Conservation (phyloP, 768 basidiomycete genomes). For the Leccinum subgranulosum region DNA sequence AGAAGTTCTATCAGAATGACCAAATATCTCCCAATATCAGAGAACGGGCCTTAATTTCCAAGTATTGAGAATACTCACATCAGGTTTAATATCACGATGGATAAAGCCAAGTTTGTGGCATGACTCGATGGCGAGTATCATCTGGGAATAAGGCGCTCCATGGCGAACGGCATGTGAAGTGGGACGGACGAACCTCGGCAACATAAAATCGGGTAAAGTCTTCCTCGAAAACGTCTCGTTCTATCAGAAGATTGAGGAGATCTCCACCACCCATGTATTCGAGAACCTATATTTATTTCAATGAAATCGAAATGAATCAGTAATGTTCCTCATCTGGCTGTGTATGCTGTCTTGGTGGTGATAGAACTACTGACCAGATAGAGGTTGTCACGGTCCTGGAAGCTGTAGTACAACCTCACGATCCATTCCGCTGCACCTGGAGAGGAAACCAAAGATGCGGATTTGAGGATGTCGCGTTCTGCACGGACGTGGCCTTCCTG, state of each 20-base stretch:
- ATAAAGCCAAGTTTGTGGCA: slow-evolving; percentile 96
- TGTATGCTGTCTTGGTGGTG: slow-evolving; percentile 23
- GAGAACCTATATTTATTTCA: slow-evolving; percentile 57
- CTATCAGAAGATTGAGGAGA: slow-evolving; percentile 92
- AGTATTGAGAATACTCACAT: slow-evolving; percentile 48
- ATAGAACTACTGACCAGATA: slow-evolving; percentile 72
- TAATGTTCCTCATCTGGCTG: slow-evolving; percentile 26
- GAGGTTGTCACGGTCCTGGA: slow-evolving; percentile 92
- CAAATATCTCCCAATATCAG: slow-evolving; percentile 21
- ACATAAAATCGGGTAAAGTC: slow-evolving; percentile 91
- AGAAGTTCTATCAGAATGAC: slow-evolving; percentile 70
- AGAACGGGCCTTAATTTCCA: slow-evolving; percentile 28
- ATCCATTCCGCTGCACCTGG: slow-evolving; percentile 87
- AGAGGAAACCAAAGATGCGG: slow-evolving; percentile 77
- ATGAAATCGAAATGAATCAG: slow-evolving; percentile 61
- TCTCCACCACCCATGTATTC: slow-evolving; percentile 98
- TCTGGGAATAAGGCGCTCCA: slow-evolving; percentile 48
- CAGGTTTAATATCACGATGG: slow-evolving; percentile 96
- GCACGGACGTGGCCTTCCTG: slow-evolving; percentile 98
- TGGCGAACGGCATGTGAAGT: slow-evolving; percentile 18
- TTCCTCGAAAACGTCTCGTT: slow-evolving; percentile 88
- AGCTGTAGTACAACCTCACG: slow-evolving; percentile 88
- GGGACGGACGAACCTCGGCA: slow-evolving; percentile 64
- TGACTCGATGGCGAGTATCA: slow-evolving; percentile 90
- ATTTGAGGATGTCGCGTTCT: slow-evolving; percentile 90